Evolutionary conservation across 2,329 filamentous ascomycete species (phyloP).

Genomic region (Hysterium pulicare): DNA sequence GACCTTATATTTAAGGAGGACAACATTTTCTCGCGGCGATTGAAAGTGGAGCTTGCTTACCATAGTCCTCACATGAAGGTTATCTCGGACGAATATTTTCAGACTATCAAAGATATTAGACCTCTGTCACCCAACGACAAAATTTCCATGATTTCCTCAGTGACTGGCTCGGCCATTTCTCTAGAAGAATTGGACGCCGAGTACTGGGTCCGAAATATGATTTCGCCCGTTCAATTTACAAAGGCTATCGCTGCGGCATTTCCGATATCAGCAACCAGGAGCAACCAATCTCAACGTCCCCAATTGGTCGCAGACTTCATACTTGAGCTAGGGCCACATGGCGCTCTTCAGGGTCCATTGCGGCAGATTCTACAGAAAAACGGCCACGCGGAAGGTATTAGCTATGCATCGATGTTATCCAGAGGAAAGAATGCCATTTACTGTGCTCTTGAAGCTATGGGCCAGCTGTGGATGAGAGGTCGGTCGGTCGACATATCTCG

Average conservation of each 20-base stretch:
- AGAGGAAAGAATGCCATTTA: background rate
- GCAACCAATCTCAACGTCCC: background rate
- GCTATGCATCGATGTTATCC: background rate
- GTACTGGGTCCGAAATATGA: slow-evolving; percentile 41
- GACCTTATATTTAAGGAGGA: background rate
- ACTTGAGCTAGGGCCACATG: slow-evolving; percentile 23
- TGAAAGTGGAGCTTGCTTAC: background rate
- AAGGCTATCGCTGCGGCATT: background rate
- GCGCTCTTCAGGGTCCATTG: slow-evolving; percentile 22
- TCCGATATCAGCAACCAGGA: background rate
- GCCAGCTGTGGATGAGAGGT: background rate
- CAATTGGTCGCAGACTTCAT: background rate
- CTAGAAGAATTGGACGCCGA: background rate
- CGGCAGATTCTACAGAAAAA: slow-evolving; percentile 18
- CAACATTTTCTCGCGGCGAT: background rate
- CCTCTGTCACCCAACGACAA: background rate
- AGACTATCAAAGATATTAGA: background rate
- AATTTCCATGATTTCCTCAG: background rate
- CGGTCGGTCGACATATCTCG: background rate
- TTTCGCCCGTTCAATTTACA: slow-evolving; percentile 34
- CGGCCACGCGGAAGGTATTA: slow-evolving; percentile 4
- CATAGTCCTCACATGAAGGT: background rate
- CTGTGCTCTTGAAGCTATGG: no score
- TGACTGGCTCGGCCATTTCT: background rate
- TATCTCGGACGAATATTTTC: background rate